Percentiles rank a stretch among this genome's conserved stretches.
phyloP scores from a whole-genome alignment of 371 early-diverging fungal species.

The Mortierella sp. region DNA sequence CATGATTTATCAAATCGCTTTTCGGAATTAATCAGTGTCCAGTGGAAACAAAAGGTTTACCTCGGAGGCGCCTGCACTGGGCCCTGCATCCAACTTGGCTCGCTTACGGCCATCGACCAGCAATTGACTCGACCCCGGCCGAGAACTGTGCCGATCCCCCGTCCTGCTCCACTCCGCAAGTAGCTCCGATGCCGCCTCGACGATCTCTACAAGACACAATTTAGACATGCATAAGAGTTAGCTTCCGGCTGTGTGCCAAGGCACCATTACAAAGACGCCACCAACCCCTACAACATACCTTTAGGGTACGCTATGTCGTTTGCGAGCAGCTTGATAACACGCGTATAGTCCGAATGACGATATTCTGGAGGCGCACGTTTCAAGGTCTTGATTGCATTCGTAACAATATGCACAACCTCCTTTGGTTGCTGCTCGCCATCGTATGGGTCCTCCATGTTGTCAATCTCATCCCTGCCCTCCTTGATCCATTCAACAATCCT shows the following conservation, averaged over 20 bases:
- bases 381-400: background rate
- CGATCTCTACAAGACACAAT: background rate
- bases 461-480: background rate
- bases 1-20: no score
- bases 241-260: background rate
- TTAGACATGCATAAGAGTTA: background rate
- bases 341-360: background rate
- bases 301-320: background rate
- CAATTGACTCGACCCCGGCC: background rate
- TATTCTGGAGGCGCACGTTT: background rate
- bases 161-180: background rate
- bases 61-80: background rate
- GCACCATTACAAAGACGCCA: background rate
- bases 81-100: background rate
- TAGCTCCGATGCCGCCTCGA: background rate
- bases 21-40: no score
- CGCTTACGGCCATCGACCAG: background rate
- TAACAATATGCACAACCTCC: background rate
- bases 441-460: background rate
- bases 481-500: constrained; percentile 1
- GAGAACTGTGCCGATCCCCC: background rate
- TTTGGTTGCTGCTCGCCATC: background rate
- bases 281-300: background rate
- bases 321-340: background rate
- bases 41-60: background rate